phyloP scores from a whole-genome alignment of 148 eudicot species.

The Pouteria glomerata region DNA sequence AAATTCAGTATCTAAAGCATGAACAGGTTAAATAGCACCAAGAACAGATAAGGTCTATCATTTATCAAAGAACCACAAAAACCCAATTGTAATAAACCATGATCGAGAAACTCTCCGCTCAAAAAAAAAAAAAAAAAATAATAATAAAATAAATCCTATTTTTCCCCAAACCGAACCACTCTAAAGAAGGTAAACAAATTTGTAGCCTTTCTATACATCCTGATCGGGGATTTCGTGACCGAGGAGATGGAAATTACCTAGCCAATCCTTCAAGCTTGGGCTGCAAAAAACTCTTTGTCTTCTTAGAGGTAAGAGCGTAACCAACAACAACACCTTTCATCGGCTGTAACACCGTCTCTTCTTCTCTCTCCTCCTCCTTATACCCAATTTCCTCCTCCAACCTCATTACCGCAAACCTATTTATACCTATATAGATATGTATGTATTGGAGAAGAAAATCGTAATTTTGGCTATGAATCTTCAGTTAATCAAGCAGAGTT shows the following conservation, averaged over 20 bases:
- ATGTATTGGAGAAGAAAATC: background rate
- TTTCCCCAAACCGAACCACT: background rate
- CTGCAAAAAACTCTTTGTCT: constrained; percentile 80
- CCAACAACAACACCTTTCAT: constrained; percentile 62
- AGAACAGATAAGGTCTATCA: background rate
- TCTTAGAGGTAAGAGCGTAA: constrained; percentile 89
- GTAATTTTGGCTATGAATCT: background rate
- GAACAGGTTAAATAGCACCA: background rate
- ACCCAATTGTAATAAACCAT: no score
- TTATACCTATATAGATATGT: background rate
- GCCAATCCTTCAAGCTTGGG: constrained; percentile 78
- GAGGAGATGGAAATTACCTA: constrained; percentile 39
- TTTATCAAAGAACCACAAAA: no score
- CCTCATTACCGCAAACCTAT: constrained; percentile 14
- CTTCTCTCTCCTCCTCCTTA: constrained; percentile 13
- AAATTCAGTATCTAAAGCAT: no score
- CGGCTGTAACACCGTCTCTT: constrained; percentile 15
- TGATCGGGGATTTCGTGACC: background rate
- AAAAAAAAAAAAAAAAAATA: no score
- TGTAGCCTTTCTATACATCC: background rate
- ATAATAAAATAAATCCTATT: no score
- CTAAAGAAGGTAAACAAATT: background rate
- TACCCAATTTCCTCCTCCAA: constrained; percentile 20
- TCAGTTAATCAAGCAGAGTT: background rate
- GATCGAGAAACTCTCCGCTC: no score